Percentiles rank a stretch among this genome's conserved stretches.
Conservation (phyloP, 306 rosid species). For the Malus asiatica region DNA sequence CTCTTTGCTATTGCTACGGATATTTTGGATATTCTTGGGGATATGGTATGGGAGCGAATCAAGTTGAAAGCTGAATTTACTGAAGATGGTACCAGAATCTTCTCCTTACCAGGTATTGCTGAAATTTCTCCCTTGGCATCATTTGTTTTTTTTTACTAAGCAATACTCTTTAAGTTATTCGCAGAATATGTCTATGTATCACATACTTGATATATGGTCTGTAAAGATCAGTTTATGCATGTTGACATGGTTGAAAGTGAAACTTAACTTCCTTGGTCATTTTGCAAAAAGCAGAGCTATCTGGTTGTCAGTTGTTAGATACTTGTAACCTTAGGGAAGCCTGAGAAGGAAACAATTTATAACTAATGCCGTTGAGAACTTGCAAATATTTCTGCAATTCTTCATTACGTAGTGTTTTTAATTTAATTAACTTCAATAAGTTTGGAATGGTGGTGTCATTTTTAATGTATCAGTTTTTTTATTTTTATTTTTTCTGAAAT, state of each 20-base stretch:
- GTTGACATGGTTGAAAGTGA: background rate
- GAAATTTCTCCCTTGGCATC: slow-evolving; percentile 3
- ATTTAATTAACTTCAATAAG: background rate
- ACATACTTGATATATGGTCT: background rate
- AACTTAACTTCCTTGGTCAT: background rate
- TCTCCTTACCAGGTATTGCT: slow-evolving; percentile 59
- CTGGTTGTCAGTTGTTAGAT: background rate
- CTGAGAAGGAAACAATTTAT: background rate
- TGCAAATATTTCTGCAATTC: background rate
- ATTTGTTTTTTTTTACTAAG: slow-evolving; percentile 3
- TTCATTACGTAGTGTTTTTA: background rate
- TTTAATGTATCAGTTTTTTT: slow-evolving; percentile 3
- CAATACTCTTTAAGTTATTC: background rate
- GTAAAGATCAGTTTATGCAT: background rate
- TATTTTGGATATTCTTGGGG: slow-evolving; percentile 86
- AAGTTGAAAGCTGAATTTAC: slow-evolving; percentile 75
- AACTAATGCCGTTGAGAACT: background rate
- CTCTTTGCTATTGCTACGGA: slow-evolving; percentile 84
- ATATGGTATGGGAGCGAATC: slow-evolving; percentile 92
- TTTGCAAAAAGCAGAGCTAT: background rate
- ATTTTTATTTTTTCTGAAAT: background rate
- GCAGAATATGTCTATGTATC: too few relatives aligned
- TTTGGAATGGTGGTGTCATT: slow-evolving; percentile 12
- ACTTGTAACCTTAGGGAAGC: background rate
- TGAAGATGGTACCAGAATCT: slow-evolving; percentile 53